These are phyloP conservation scores for Funneliformis geosporum DNA, from an alignment of 192 early-diverging fungal species.

Conservation along the genomic window DNA sequence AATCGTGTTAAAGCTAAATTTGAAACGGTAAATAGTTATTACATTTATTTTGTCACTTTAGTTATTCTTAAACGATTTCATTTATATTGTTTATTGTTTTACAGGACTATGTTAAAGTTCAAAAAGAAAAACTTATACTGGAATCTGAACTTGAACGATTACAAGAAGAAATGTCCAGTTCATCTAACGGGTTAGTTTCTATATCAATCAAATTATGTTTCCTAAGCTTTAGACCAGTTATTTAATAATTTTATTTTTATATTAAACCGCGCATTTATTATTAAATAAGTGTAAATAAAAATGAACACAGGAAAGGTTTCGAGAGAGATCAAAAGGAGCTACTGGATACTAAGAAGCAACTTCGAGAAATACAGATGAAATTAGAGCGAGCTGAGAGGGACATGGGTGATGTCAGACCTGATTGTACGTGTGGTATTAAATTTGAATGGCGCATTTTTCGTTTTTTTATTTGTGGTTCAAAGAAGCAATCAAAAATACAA, in stretches of 20 bases:
- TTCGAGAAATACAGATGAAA: slow-evolving; percentile 36
- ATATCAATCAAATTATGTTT: slow-evolving; percentile 16
- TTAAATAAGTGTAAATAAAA: neutral
- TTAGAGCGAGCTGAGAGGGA: slow-evolving; percentile 43
- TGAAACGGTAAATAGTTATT: slow-evolving; percentile 39
- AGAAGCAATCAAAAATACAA: neutral
- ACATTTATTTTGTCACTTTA: neutral
- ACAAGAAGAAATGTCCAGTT: slow-evolving; percentile 32
- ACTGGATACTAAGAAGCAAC: slow-evolving; percentile 32
- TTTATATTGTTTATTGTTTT: neutral
- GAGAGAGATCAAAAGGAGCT: slow-evolving; percentile 40
- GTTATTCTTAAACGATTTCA: neutral
- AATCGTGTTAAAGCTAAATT: slow-evolving; percentile 59
- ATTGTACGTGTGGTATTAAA: slow-evolving; percentile 38
- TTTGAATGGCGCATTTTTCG: neutral
- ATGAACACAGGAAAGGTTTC: neutral
- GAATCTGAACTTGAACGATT: slow-evolving; percentile 42
- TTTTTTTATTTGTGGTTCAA: slow-evolving; percentile 1
- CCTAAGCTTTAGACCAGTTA: neutral
- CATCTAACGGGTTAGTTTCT: slow-evolving; percentile 29
- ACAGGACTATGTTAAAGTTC: slow-evolving; percentile 57
- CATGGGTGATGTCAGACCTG: slow-evolving; percentile 37
- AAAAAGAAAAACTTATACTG: slow-evolving; percentile 52
- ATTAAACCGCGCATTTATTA: neutral
- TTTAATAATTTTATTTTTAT: neutral